A percentile compares a stretch with the other conserved stretches of the same genome.
These are phyloP conservation scores for Boletus subparvulus DNA, from an alignment of 768 basidiomycete species.

Conservation along the genomic window DNA sequence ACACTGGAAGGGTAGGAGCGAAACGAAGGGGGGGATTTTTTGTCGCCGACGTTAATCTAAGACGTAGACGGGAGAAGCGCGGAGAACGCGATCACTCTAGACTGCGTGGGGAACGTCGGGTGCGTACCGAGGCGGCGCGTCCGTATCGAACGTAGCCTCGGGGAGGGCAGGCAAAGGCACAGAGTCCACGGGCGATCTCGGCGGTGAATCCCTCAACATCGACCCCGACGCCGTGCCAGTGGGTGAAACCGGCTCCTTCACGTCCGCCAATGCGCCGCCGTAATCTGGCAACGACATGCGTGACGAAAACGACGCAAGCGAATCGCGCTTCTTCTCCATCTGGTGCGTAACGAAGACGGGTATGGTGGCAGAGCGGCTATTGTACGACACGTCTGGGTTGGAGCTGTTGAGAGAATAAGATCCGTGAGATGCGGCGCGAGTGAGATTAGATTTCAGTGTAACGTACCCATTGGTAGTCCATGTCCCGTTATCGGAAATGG, in stretches of 20 bases:
- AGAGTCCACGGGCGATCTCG: slow-evolving; percentile 20
- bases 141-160: slow-evolving; percentile 12
- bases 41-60: background rate
- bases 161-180: slow-evolving; percentile 21
- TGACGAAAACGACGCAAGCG: slow-evolving; percentile 47
- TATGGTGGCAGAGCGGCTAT: slow-evolving; percentile 24
- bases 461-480: slow-evolving; percentile 31
- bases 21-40: too few species aligned
- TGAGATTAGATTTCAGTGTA: background rate
- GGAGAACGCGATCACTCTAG: background rate
- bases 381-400: slow-evolving; percentile 24
- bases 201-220: slow-evolving; percentile 23
- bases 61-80: background rate
- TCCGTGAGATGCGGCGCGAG: background rate
- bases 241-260: slow-evolving; percentile 26
- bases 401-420: slow-evolving; percentile 10
- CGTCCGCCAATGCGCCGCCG: slow-evolving; percentile 33
- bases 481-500: slow-evolving; percentile 22
- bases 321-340: slow-evolving; percentile 47
- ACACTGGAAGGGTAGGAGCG: background rate
- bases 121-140: slow-evolving; percentile 19
- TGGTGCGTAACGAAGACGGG: slow-evolving; percentile 42
- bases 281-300: slow-evolving; percentile 44
- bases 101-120: background rate
- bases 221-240: slow-evolving; percentile 14